phyloP scores from a whole-genome alignment of 225 moss, liverwort and hornwort species.

The Polytrichum commune region DNA sequence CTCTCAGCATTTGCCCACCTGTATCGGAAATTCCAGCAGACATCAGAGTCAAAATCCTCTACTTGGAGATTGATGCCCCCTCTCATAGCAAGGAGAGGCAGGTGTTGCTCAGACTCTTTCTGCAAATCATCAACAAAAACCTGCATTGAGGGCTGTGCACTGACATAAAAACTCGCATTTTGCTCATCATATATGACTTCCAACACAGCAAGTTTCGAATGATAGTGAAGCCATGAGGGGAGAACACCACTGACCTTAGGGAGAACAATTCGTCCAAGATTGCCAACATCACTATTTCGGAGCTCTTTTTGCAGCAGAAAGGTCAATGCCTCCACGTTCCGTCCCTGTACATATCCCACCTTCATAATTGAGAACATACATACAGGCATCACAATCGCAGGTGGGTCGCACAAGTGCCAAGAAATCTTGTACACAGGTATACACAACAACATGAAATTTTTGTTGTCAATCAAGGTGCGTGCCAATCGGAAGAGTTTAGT shows the following conservation, averaged over 20 bases:
- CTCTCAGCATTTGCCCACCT: slow-evolving; percentile 20
- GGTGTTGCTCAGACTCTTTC: slow-evolving; percentile 47
- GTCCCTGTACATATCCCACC: slow-evolving; percentile 21
- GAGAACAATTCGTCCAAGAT: slow-evolving; percentile 52
- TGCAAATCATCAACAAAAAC: slow-evolving; percentile 9
- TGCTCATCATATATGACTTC: background rate
- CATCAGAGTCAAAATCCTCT: slow-evolving; percentile 48
- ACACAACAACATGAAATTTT: no score
- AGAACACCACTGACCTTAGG: slow-evolving; percentile 35
- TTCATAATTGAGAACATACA: no score
- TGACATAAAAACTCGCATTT: background rate
- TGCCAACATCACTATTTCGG: slow-evolving; percentile 44
- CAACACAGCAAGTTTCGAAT: background rate
- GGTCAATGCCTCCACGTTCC: slow-evolving; percentile 30
- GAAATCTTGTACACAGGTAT: no score
- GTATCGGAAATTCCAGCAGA: slow-evolving; percentile 44
- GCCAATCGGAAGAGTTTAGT: background rate
- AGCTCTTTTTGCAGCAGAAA: slow-evolving; percentile 43
- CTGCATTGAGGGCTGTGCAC: no score
- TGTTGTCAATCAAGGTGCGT: no score
- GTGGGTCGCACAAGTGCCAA: no score
- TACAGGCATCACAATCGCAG: no score
- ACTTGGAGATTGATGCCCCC: slow-evolving; percentile 32
- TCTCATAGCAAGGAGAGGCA: slow-evolving; percentile 33
- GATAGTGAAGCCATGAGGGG: background rate